phyloP scores from a whole-genome alignment of 2,329 filamentous ascomycete species.

The Aspergillus ochraceoroseus region DNA sequence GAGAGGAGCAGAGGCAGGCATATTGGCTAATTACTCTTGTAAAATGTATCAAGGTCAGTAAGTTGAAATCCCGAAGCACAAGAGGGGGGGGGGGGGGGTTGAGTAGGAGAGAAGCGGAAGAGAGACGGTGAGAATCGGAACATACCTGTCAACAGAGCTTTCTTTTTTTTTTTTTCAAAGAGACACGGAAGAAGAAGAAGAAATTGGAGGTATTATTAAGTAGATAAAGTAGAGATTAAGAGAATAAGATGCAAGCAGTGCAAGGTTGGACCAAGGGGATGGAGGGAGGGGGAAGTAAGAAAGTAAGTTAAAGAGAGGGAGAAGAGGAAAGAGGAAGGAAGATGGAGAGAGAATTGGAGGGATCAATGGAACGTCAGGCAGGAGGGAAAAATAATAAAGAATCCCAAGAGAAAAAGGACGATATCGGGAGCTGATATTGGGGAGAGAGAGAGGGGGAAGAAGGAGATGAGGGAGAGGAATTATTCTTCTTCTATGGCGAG shows the following conservation, averaged over 20 bases:
- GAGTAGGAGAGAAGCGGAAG: not conserved
- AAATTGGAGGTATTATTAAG: constrained; percentile 16
- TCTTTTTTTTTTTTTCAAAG: too few relatives aligned
- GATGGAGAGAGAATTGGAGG: constrained; percentile 13
- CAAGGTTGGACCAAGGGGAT: constrained; percentile 11
- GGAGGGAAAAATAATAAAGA: constrained; percentile 13
- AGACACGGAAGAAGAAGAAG: constrained; percentile 11
- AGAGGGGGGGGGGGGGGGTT: too few relatives aligned
- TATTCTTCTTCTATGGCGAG: constrained; percentile 5
- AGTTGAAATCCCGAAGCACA: not conserved
- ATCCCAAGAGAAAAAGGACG: constrained; percentile 14
- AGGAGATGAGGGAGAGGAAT: constrained; percentile 9
- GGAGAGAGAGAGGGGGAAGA: constrained; percentile 11
- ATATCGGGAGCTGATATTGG: constrained; percentile 20
- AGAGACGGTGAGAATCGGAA: not conserved
- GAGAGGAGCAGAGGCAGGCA: constrained; percentile 52
- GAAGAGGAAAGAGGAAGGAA: constrained; percentile 16
- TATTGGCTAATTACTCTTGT: constrained; percentile 40
- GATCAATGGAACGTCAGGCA: constrained; percentile 14
- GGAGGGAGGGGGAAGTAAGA: constrained; percentile 1
- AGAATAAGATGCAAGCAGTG: constrained; percentile 26
- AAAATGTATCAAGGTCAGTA: constrained; percentile 11
- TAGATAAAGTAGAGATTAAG: constrained; percentile 16
- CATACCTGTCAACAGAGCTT: constrained; percentile 25
- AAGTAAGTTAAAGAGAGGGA: constrained; percentile 16